These are phyloP conservation scores for Colletotrichum higginsianum DNA, from an alignment of 2,329 filamentous ascomycete genomes.

Conservation along the genomic window DNA sequence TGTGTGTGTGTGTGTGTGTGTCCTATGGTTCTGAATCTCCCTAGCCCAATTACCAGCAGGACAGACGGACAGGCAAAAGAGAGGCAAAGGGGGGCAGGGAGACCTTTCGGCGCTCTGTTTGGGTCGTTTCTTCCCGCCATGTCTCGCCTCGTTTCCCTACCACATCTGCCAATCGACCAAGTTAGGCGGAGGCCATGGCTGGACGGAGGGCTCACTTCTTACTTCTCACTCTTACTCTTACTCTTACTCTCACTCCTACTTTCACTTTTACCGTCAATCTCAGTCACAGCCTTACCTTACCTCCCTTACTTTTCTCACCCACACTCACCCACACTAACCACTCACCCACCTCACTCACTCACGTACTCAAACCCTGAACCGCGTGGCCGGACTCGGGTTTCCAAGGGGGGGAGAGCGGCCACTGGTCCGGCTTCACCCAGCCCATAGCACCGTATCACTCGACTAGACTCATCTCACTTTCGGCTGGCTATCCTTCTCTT, in stretches of 20 bases:
- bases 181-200: neutral
- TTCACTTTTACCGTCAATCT: neutral
- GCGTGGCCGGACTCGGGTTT: slow-evolving; percentile 24
- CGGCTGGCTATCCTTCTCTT: neutral
- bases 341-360: neutral
- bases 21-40: neutral
- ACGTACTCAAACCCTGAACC: neutral
- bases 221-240: too few species aligned
- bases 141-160: slow-evolving; percentile 10
- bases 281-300: neutral
- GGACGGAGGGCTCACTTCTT: too few species aligned
- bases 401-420: slow-evolving; percentile 27
- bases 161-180: neutral
- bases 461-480: slow-evolving; percentile 36
- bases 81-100: slow-evolving; percentile 9
- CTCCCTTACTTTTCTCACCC: neutral
- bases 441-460: slow-evolving; percentile 2
- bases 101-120: slow-evolving; percentile 9
- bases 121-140: slow-evolving; percentile 6
- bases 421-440: slow-evolving; percentile 11
- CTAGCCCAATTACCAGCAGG: neutral
- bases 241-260: too few species aligned
- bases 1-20: too few species aligned
- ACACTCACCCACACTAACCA: neutral
- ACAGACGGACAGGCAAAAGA: neutral